Conservation (phyloP, 2,329 filamentous ascomycete genomes). For the Cladosporium velox region DNA sequence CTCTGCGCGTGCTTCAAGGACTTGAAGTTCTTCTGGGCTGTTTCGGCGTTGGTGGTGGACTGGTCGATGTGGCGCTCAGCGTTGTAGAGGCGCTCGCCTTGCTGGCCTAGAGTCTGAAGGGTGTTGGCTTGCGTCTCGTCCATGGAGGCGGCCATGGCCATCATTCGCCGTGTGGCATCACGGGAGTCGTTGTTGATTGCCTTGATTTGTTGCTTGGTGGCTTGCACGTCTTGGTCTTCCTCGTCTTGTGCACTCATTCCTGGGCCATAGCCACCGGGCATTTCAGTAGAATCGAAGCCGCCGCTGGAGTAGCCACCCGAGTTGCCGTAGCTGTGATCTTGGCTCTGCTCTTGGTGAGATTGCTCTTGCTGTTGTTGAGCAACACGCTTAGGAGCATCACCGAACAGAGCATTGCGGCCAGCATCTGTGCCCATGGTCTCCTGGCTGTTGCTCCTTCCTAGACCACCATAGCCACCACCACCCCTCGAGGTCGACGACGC, state of each 20-base stretch:
- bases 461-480: constrained; percentile 57
- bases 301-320: constrained; percentile 31
- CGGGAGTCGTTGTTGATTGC: constrained; percentile 75
- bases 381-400: constrained; percentile 54
- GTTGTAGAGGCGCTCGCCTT: constrained; percentile 79
- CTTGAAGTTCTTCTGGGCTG: constrained; percentile 64
- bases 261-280: constrained; percentile 45
- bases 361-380: constrained; percentile 50
- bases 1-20: constrained; percentile 84
- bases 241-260: constrained; percentile 82
- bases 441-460: constrained; percentile 53
- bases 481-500: constrained; percentile 31
- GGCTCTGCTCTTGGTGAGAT: constrained; percentile 15
- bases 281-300: constrained; percentile 32
- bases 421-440: constrained; percentile 54
- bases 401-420: constrained; percentile 67
- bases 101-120: constrained; percentile 70
- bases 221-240: constrained; percentile 70
- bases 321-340: constrained; percentile 37
- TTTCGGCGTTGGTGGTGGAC: constrained; percentile 54
- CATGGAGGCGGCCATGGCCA: constrained; percentile 66
- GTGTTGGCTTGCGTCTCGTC: constrained; percentile 72
- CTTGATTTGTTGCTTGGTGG: constrained; percentile 72
- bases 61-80: constrained; percentile 81
- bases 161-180: constrained; percentile 68